A percentile compares a stretch with the other conserved stretches of the same genome.
These are phyloP conservation scores for Lachancea kluyveri DNA, from an alignment of 805 yeast genomes.

Conservation along the genomic window DNA sequence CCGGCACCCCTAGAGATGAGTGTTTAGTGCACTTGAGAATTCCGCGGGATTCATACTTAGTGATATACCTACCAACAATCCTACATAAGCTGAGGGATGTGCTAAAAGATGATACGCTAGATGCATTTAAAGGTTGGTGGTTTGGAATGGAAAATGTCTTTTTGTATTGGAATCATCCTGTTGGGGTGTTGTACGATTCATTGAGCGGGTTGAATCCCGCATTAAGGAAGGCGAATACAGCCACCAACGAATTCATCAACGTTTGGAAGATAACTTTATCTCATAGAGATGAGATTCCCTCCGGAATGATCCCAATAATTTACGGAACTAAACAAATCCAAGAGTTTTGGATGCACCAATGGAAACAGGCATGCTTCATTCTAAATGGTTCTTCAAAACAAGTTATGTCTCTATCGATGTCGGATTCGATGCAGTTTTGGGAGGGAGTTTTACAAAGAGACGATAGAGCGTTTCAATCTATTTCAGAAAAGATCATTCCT, in stretches of 20 bases:
- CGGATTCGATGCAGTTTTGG: slow-evolving; percentile 56
- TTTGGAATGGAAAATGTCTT: slow-evolving; percentile 60
- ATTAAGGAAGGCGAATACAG: neutral
- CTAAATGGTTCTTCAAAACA: slow-evolving; percentile 71
- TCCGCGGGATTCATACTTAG: slow-evolving; percentile 48
- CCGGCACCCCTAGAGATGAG: slow-evolving; percentile 14
- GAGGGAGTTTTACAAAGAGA: slow-evolving; percentile 34
- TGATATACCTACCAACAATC: slow-evolving; percentile 35
- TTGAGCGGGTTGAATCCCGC: slow-evolving; percentile 36
- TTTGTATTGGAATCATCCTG: slow-evolving; percentile 70
- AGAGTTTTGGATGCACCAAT: slow-evolving; percentile 63
- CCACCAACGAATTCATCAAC: slow-evolving; percentile 12
- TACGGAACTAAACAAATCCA: slow-evolving; percentile 29
- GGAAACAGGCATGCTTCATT: slow-evolving; percentile 77
- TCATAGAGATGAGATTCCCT: slow-evolving; percentile 37
- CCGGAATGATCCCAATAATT: slow-evolving; percentile 37
- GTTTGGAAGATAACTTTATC: slow-evolving; percentile 46
- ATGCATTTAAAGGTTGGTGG: slow-evolving; percentile 44
- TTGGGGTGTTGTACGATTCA: slow-evolving; percentile 61
- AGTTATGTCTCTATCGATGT: slow-evolving; percentile 69
- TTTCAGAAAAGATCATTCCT: slow-evolving; percentile 14
- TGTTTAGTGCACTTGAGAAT: slow-evolving; percentile 20
- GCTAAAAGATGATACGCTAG: slow-evolving; percentile 24
- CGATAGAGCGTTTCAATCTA: slow-evolving; percentile 15
- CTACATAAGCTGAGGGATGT: slow-evolving; percentile 34